Conservation (phyloP, 495 filamentous ascomycete species). For the Hypoxylon cercidicola region DNA sequence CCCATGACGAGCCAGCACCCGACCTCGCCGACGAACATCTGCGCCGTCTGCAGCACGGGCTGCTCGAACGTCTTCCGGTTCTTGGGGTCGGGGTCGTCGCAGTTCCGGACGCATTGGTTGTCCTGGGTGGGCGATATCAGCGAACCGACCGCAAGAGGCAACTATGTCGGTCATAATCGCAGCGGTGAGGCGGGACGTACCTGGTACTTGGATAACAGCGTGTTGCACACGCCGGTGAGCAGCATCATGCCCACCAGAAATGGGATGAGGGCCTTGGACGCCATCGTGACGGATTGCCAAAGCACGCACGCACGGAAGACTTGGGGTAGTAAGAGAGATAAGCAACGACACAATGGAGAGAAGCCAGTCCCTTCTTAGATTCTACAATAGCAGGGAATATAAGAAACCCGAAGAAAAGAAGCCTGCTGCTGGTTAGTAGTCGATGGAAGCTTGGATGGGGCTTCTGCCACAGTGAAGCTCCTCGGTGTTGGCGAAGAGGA, state of each 20-base stretch:
- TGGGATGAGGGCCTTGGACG: slow-evolving; percentile 71
- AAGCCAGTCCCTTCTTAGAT: background rate
- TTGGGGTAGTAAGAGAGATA: slow-evolving; percentile 25
- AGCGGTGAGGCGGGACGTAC: slow-evolving; percentile 56
- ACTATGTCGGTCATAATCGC: too few relatives aligned
- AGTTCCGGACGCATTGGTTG: slow-evolving; percentile 94
- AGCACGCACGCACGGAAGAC: slow-evolving; percentile 7
- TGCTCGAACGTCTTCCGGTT: slow-evolving; percentile 83
- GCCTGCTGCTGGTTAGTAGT: background rate
- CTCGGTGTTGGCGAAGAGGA: slow-evolving; percentile 15
- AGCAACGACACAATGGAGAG: slow-evolving; percentile 10
- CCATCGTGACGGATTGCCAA: slow-evolving; percentile 45
- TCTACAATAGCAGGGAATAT: background rate
- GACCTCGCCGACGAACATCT: slow-evolving; percentile 95
- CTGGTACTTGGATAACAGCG: slow-evolving; percentile 95
- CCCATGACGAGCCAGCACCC: slow-evolving; percentile 91
- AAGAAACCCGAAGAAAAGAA: slow-evolving; percentile 7
- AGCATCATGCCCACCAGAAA: slow-evolving; percentile 94
- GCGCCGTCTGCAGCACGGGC: slow-evolving; percentile 92
- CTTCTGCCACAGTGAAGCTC: slow-evolving; percentile 30
- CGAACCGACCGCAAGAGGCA: too few relatives aligned
- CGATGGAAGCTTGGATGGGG: slow-evolving; percentile 25
- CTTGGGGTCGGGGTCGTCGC: slow-evolving; percentile 76
- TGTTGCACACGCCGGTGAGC: slow-evolving; percentile 90
- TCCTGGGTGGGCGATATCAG: slow-evolving; percentile 72